These are phyloP conservation scores for Ceratocystis destructans DNA, from an alignment of 2,329 filamentous ascomycete genomes.

Conservation along the genomic window DNA sequence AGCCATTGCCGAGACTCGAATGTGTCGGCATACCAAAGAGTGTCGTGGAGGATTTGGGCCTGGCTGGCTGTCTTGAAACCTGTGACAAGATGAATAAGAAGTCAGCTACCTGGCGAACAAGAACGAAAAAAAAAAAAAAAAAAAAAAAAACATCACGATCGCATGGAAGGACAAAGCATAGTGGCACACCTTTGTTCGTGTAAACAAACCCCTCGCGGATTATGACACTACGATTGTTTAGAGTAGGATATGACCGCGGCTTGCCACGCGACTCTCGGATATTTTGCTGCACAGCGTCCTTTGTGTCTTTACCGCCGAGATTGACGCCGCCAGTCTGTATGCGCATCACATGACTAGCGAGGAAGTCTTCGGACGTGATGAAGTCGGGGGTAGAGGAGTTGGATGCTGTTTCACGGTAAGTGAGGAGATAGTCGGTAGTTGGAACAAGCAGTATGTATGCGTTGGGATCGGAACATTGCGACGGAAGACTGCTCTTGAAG, in stretches of 20 bases:
- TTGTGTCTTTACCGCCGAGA: constrained; percentile 40
- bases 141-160: not conserved
- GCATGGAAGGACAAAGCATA: not conserved
- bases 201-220: constrained; percentile 88
- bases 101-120: not conserved
- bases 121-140: not conserved
- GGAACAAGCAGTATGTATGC: constrained; percentile 92
- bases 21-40: constrained; percentile 78
- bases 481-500: constrained; percentile 85
- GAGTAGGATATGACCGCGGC: constrained; percentile 82
- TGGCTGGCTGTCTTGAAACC: constrained; percentile 88
- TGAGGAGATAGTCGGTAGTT: constrained; percentile 79
- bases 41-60: constrained; percentile 70
- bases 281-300: constrained; percentile 34
- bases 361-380: constrained; percentile 80
- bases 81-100: constrained; percentile 26
- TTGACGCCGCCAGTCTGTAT: constrained; percentile 46
- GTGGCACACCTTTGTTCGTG: constrained; percentile 73
- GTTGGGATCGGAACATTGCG: constrained; percentile 82
- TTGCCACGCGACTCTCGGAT: constrained; percentile 81
- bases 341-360: constrained; percentile 90
- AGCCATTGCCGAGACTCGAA: constrained; percentile 88
- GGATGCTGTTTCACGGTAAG: constrained; percentile 74
- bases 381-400: constrained; percentile 61
- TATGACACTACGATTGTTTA: constrained; percentile 85